Evolutionary conservation across 768 basidiomycete species (phyloP), one percentile per base, ranked within the genome.

Genomic region (Russula olivacea): DNA sequence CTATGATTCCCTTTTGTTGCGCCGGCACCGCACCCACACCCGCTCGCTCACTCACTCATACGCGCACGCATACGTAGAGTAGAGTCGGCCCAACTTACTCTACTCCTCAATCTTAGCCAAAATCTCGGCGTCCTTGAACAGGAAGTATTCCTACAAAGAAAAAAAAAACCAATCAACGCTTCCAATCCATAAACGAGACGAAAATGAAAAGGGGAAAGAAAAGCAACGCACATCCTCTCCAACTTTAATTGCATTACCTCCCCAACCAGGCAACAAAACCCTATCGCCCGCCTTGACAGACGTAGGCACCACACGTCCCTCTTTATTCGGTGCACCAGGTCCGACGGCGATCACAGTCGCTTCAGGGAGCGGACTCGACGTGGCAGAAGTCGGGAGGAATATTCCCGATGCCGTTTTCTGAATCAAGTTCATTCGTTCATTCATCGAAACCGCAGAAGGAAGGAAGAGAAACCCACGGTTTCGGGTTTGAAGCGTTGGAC

Each of bases 321-420:
- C 84, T 79, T 92, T 93, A 79, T 90, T 83, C 23, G 86, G 88
- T n/a, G 89, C 89, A 36, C 97, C 97, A 38, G 96, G 96, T 60
- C 96, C 96, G 53, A 91, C 88, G 30, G 97, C 91, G 73, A 98
- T 88, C 71, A 97, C 96, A 34, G 93, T 96, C 6, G 93, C 96
- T 77, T 98, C 96, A 2, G 96, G 94, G n/a, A 98, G 83, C 25
- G 94, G 94, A 69, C 75, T 85, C 68, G 74, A 83, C 30, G 91
- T 93, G 6, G 90, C 85, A 1, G 93, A 92, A 0, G 89, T 83
- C n/a, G 97, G 97, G 51, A 99, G 81, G 84, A 94, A 94, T 73
- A 99, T 87, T 40, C 97, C 97, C 25, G 89, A 77, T 3, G 97
- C 89, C n/a, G 96, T 99, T 95, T 98, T 97, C 95, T 98, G 69